A percentile compares a stretch with the other conserved stretches of the same genome.
phyloP scores from a whole-genome alignment of 805 yeast species.

The Kodamaea leandrae region DNA sequence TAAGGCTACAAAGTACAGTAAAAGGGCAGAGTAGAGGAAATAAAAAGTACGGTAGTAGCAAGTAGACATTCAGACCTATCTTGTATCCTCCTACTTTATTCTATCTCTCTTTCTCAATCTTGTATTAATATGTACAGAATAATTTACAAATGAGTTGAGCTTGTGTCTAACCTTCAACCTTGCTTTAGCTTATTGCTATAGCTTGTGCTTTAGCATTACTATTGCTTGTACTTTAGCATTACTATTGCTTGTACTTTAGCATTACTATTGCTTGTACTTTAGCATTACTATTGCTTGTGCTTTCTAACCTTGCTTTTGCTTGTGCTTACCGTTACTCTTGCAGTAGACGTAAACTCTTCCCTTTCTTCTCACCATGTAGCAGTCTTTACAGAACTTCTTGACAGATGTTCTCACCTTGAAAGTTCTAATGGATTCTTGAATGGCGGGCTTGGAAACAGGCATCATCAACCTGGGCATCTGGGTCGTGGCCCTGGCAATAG shows the following conservation, averaged over 20 bases:
- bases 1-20: no score
- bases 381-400: constrained; percentile 88
- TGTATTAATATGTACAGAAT: constrained; percentile 5
- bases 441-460: constrained; percentile 6
- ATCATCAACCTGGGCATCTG: constrained; percentile 14
- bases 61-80: no score
- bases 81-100: no score
- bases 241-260: constrained; percentile 83
- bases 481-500: constrained; percentile 14
- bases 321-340: constrained; percentile 89
- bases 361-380: constrained; percentile 88
- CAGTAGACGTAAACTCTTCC: constrained; percentile 93
- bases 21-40: no score
- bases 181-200: constrained; percentile 66
- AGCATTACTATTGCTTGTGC: constrained; percentile 89
- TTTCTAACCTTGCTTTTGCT: constrained; percentile 89
- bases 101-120: no score
- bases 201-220: constrained; percentile 92
- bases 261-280: constrained; percentile 95
- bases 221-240: constrained; percentile 93
- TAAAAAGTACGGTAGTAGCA: no score
- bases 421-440: constrained; percentile 5
- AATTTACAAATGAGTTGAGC: not conserved
- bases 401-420: constrained; percentile 93
- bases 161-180: no score